Evolutionary conservation across 2,329 filamentous ascomycete genomes (phyloP).

Genomic region (Ceratocystis eucalypticola): DNA sequence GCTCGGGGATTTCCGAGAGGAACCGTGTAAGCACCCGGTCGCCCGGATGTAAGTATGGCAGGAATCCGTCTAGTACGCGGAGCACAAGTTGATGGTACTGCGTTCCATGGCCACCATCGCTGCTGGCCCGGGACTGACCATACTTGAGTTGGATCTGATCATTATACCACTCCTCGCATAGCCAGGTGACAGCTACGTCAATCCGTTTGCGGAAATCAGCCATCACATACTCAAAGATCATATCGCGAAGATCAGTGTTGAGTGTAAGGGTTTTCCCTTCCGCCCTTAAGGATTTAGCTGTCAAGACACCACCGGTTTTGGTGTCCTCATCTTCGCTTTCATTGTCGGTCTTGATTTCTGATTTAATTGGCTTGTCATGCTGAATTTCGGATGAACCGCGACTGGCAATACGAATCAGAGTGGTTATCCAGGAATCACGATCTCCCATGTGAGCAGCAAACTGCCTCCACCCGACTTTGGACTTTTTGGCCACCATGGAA

Average conservation of each 20-base stretch:
- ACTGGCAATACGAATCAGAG: slow-evolving; percentile 64
- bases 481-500: slow-evolving; percentile 42
- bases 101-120: slow-evolving; percentile 21
- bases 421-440: slow-evolving; percentile 78
- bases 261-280: slow-evolving; percentile 31
- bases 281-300: slow-evolving; percentile 7
- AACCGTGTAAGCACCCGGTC: slow-evolving; percentile 87
- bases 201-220: slow-evolving; percentile 86
- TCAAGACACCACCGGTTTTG: slow-evolving; percentile 1
- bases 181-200: slow-evolving; percentile 81
- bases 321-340: slow-evolving; percentile 20
- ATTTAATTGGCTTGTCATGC: slow-evolving; percentile 23
- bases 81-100: slow-evolving; percentile 72
- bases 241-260: slow-evolving; percentile 60
- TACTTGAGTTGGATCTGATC: slow-evolving; percentile 35
- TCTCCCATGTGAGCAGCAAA: slow-evolving; percentile 75
- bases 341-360: not conserved
- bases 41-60: slow-evolving; percentile 79
- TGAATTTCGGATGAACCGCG: slow-evolving; percentile 8
- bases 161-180: slow-evolving; percentile 97
- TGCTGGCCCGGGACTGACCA: too few relatives aligned
- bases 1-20: slow-evolving; percentile 74
- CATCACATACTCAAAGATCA: slow-evolving; percentile 71
- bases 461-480: slow-evolving; percentile 63
- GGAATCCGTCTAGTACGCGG: slow-evolving; percentile 73